phyloP scores from a whole-genome alignment of 441 rosid species.

The Erysimum cheiri region DNA sequence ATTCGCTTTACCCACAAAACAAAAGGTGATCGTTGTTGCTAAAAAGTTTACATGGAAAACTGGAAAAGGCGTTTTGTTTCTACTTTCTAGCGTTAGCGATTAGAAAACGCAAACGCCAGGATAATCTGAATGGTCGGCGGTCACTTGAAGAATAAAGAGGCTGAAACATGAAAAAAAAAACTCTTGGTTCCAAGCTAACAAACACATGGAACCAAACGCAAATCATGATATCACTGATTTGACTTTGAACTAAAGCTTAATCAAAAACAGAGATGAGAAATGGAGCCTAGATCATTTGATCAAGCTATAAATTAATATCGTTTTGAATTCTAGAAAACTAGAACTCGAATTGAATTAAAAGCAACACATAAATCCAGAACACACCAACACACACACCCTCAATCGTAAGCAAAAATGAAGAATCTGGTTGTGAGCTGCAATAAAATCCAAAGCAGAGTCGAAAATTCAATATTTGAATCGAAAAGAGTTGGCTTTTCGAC shows the following conservation, averaged over 20 bases:
- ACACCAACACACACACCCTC: background rate
- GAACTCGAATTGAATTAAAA: background rate
- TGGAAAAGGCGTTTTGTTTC: background rate
- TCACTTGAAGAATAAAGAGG: background rate
- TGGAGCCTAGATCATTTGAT: background rate
- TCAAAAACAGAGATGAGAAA: background rate
- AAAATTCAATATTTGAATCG: background rate
- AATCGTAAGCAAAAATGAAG: background rate
- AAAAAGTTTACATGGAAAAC: background rate
- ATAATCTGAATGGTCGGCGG: background rate
- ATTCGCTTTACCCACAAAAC: background rate
- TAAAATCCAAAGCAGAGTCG: background rate
- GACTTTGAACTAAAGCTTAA: background rate
- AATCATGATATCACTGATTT: background rate
- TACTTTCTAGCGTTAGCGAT: constrained; percentile 10
- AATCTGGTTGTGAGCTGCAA: too few relatives aligned
- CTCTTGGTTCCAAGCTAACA: constrained; percentile 4
- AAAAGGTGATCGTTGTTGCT: background rate
- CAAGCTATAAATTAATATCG: constrained; percentile 1
- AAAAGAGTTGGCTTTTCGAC: background rate
- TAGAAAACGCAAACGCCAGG: constrained; percentile 12
- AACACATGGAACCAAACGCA: background rate
- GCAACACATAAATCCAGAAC: background rate
- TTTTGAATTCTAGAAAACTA: background rate
- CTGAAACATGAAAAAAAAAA: background rate